Evolutionary conservation across 768 basidiomycete genomes (phyloP).

Genomic region (Podaxis sp.): DNA sequence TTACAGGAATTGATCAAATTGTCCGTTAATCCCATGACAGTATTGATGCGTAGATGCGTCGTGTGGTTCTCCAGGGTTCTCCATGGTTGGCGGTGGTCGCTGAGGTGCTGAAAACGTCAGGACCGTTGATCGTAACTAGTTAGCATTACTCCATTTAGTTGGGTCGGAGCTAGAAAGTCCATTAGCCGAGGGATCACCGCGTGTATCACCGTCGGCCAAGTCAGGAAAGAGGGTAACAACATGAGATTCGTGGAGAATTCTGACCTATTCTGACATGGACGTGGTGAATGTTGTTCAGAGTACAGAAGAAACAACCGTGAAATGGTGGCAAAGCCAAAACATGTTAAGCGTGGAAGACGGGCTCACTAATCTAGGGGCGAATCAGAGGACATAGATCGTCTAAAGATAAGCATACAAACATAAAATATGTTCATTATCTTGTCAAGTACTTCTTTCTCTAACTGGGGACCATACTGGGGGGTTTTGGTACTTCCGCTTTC

Average conservation of each 20-base stretch:
- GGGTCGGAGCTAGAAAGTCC: background rate
- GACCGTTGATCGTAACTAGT: background rate
- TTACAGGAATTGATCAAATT: background rate
- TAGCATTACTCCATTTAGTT: background rate
- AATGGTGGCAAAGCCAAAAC: no score
- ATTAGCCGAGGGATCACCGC: background rate
- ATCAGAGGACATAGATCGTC: no score
- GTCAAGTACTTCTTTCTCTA: background rate
- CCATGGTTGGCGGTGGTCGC: background rate
- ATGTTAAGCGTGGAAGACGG: no score
- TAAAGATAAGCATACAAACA: background rate
- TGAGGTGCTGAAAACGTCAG: background rate
- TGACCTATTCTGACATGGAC: no score
- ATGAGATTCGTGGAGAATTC: background rate
- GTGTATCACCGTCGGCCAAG: background rate
- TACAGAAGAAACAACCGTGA: no score
- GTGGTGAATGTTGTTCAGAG: no score
- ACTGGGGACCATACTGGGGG: conserved; percentile 18
- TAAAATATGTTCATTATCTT: background rate
- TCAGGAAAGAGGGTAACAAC: background rate
- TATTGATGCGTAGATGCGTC: background rate
- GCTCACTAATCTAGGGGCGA: no score
- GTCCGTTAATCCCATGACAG: background rate
- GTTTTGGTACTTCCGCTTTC: conserved; percentile 35
- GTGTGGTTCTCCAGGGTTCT: background rate